These are phyloP conservation scores for Gymnopilus dilepis DNA, from an alignment of 768 basidiomycete genomes.

Conservation along the genomic window DNA sequence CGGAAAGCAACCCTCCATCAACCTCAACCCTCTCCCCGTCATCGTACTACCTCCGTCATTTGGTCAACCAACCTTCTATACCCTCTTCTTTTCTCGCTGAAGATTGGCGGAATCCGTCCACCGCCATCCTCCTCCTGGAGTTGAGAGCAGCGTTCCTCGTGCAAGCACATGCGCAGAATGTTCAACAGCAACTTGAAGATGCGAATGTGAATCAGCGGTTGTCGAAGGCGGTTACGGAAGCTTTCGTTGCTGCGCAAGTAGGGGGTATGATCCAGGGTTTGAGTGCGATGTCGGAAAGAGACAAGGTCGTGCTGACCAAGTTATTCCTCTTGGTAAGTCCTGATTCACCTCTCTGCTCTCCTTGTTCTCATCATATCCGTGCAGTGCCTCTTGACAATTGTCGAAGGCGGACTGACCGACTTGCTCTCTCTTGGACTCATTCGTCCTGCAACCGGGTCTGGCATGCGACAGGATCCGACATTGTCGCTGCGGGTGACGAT, in stretches of 20 bases:
- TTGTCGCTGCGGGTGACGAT: conserved; percentile 56
- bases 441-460: conserved; percentile 17
- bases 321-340: conserved; percentile 52
- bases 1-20: conserved; percentile 32
- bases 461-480: conserved; percentile 43
- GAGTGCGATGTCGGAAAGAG: conserved; percentile 24
- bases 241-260: conserved; percentile 66
- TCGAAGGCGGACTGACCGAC: conserved; percentile 61
- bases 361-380: neutral
- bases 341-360: neutral
- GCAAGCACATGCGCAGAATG: conserved; percentile 44
- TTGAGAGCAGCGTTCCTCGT: conserved; percentile 70
- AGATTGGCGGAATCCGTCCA: conserved; percentile 42
- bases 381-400: conserved; percentile 65
- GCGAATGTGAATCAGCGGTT: conserved; percentile 62
- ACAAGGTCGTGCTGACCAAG: conserved; percentile 36
- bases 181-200: conserved; percentile 50
- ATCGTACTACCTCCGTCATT: conserved; percentile 59
- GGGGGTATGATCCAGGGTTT: conserved; percentile 50
- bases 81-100: conserved; percentile 26
- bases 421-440: conserved; percentile 62
- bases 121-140: conserved; percentile 57
- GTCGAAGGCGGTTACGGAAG: conserved; percentile 68
- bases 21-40: conserved; percentile 49
- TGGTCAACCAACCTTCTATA: conserved; percentile 33